Percentiles rank a stretch among this genome's conserved stretches.
These are phyloP conservation scores for Colletotrichum sp. DNA, from an alignment of 2,329 filamentous ascomycete species.

Conservation along the genomic window DNA sequence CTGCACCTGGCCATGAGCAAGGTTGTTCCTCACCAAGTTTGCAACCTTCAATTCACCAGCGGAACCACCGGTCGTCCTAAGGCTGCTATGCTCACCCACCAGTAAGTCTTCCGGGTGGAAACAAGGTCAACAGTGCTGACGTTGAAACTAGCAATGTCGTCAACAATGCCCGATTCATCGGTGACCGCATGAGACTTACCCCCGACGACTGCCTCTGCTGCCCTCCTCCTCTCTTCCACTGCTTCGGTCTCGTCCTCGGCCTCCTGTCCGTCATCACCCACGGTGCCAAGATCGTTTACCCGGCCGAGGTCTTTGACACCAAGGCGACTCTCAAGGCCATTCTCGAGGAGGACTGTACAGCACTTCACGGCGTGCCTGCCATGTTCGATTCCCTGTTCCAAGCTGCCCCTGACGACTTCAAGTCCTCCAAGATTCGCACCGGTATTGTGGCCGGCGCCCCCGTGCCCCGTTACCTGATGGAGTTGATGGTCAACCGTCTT, in stretches of 20 bases:
- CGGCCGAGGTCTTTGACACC: constrained; percentile 76
- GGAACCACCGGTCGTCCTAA: constrained; percentile 79
- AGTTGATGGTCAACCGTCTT: constrained; percentile 71
- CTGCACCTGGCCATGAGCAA: constrained; percentile 59
- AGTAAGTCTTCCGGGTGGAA: constrained; percentile 47
- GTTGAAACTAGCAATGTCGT: constrained; percentile 54
- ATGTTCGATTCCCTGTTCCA: constrained; percentile 78
- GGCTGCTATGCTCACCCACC: constrained; percentile 76
- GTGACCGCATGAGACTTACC: constrained; percentile 75
- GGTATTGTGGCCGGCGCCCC: constrained; percentile 82
- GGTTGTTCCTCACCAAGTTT: constrained; percentile 70
- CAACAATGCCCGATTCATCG: constrained; percentile 74
- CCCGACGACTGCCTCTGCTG: constrained; percentile 76
- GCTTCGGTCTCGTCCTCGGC: constrained; percentile 81
- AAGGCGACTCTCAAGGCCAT: constrained; percentile 70
- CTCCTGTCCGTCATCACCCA: constrained; percentile 76
- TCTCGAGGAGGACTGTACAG: constrained; percentile 71
- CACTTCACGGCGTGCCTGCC: constrained; percentile 80
- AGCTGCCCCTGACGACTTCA: constrained; percentile 44
- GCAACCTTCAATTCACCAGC: constrained; percentile 77
- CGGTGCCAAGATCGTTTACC: constrained; percentile 78
- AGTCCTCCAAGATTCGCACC: constrained; percentile 65
- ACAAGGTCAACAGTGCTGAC: constrained; percentile 5
- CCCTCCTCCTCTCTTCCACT: constrained; percentile 85
- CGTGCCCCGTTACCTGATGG: constrained; percentile 77